Evolutionary conservation across 768 basidiomycete species (phyloP).

Genomic region (Mycena filopes): DNA sequence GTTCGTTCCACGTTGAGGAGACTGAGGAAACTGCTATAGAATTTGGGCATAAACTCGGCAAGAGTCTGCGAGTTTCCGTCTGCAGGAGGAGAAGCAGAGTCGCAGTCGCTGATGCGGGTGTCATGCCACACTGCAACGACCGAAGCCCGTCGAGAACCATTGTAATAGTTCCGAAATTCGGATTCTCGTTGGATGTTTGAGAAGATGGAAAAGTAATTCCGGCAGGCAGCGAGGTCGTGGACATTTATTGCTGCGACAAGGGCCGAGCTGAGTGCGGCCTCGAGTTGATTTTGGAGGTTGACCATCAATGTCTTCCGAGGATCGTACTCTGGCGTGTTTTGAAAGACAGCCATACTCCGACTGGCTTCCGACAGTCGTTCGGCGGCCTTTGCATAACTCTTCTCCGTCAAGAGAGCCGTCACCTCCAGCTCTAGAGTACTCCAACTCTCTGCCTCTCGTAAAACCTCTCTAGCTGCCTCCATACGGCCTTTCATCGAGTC

Average conservation of each 20-base stretch:
- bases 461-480: slow-evolving; percentile 89
- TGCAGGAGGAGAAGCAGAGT: slow-evolving; percentile 41
- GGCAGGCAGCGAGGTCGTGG: slow-evolving; percentile 79
- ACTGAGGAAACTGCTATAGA: slow-evolving; percentile 75
- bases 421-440: slow-evolving; percentile 94
- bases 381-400: slow-evolving; percentile 90
- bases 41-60: slow-evolving; percentile 75
- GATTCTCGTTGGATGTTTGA: slow-evolving; percentile 89
- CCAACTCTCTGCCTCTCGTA: slow-evolving; percentile 97
- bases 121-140: slow-evolving; percentile 79
- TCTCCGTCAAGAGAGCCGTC: slow-evolving; percentile 81
- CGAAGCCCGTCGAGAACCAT: slow-evolving; percentile 77
- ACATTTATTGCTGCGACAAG: slow-evolving; percentile 88
- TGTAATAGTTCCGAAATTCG: slow-evolving; percentile 96
- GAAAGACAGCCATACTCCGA: slow-evolving; percentile 90
- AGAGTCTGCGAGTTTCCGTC: slow-evolving; percentile 53
- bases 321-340: slow-evolving; percentile 93
- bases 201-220: slow-evolving; percentile 87
- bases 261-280: slow-evolving; percentile 91
- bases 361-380: slow-evolving; percentile 90
- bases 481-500: slow-evolving; percentile 88
- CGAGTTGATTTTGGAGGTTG: slow-evolving; percentile 94
- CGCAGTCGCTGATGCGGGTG: slow-evolving; percentile 63
- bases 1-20: slow-evolving; percentile 77
- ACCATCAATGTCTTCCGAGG: slow-evolving; percentile 86